Evolutionary conservation across 192 early-diverging fungal genomes (phyloP).

Genomic region (Podila epigama): DNA sequence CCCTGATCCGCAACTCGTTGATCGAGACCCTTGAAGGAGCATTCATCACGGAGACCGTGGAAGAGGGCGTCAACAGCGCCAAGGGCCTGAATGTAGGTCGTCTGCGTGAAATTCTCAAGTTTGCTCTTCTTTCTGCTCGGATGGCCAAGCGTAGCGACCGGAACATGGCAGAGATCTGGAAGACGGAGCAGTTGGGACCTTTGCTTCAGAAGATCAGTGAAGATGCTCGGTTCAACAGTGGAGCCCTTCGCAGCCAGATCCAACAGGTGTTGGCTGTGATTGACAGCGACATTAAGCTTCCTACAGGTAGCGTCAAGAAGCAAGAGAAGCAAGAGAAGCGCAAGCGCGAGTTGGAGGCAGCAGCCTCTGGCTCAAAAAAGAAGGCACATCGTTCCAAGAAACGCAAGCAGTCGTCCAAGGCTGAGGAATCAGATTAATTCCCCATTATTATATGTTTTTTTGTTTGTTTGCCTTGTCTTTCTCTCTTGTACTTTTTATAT

Average conservation of each 20-base stretch:
- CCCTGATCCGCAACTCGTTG: constrained; percentile 47
- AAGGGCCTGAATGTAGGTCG: constrained; percentile 49
- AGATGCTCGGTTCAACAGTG: constrained; percentile 40
- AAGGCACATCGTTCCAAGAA: constrained; percentile 47
- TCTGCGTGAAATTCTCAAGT: constrained; percentile 51
- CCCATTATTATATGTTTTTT: background rate
- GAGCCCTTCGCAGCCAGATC: constrained; percentile 45
- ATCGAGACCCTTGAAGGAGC: constrained; percentile 49
- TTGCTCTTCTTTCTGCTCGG: constrained; percentile 43
- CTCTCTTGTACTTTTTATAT: background rate
- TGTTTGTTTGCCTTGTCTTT: background rate
- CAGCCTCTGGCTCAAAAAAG: constrained; percentile 41
- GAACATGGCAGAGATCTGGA: constrained; percentile 36
- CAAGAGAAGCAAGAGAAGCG: constrained; percentile 49
- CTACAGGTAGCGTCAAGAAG: constrained; percentile 24
- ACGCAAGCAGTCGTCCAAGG: constrained; percentile 16
- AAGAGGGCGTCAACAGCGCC: background rate
- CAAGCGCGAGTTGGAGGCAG: constrained; percentile 41
- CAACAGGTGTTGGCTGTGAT: constrained; percentile 49
- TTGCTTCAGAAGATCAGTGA: constrained; percentile 41
- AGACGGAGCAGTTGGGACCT: constrained; percentile 42
- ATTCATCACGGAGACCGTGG: constrained; percentile 22
- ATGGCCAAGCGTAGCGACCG: constrained; percentile 49
- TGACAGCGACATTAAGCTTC: constrained; percentile 48
- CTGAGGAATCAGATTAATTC: background rate